Conservation (phyloP, 495 filamentous ascomycete species). For the Jackrogersella multiformis region DNA sequence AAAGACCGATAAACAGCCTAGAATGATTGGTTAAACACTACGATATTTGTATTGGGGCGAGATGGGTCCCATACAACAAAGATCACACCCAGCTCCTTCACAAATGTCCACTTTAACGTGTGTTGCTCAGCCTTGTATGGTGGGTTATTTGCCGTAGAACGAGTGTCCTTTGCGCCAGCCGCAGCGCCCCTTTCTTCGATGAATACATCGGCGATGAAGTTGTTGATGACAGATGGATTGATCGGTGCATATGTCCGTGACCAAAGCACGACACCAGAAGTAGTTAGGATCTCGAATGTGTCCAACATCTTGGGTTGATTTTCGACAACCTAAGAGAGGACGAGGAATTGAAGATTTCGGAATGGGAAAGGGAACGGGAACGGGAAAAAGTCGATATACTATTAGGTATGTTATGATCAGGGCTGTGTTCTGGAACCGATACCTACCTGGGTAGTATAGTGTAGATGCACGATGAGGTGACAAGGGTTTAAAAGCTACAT, state of each 20-base stretch:
- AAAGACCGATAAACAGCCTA: conserved; percentile 97
- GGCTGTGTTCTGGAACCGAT: conserved; percentile 7
- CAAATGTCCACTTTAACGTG: conserved; percentile 91
- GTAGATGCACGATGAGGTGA: conserved; percentile 27
- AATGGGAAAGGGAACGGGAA: too few relatives aligned
- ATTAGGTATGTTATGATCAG: too few relatives aligned
- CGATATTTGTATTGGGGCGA: neutral
- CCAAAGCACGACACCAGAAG: conserved; percentile 96
- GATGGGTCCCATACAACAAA: conserved; percentile 78
- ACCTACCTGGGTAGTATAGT: too few relatives aligned
- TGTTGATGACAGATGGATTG: conserved; percentile 85
- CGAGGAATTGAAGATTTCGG: too few relatives aligned
- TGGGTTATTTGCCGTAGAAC: conserved; percentile 67
- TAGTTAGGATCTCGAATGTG: conserved; percentile 93
- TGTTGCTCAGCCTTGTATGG: conserved; percentile 92
- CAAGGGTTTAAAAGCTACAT: conserved; percentile 14
- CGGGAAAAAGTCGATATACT: too few relatives aligned
- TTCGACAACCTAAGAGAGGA: too few relatives aligned
- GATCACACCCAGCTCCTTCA: conserved; percentile 91
- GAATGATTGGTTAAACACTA: conserved; percentile 13
- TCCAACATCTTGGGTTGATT: conserved; percentile 77
- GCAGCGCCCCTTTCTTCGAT: conserved; percentile 86
- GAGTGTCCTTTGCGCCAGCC: conserved; percentile 64
- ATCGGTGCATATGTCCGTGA: conserved; percentile 85
- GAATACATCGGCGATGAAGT: conserved; percentile 94